Evolutionary conservation across 768 basidiomycete species (phyloP).

Genomic region (Tylopilus vinaceipallidus): DNA sequence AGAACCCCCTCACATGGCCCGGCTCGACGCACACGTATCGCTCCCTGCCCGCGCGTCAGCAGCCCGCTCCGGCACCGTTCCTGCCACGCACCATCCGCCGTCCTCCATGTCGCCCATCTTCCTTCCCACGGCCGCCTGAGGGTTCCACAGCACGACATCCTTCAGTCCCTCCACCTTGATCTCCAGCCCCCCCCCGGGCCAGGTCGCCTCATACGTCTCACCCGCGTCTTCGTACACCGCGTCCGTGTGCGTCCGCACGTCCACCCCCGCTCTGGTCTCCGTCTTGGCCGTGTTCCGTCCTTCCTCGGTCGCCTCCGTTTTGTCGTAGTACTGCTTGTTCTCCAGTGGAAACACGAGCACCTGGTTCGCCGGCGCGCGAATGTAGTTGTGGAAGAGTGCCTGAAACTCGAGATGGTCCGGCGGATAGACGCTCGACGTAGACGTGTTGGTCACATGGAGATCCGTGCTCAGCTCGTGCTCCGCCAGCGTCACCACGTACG

Average conservation of each 20-base stretch:
- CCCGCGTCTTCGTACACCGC: constrained; percentile 71
- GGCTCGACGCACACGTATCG: constrained; percentile 91
- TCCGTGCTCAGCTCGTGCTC: constrained; percentile 74
- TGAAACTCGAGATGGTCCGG: constrained; percentile 75
- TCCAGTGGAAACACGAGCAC: constrained; percentile 65
- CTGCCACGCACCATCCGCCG: constrained; percentile 68
- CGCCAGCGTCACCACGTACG: constrained; percentile 78
- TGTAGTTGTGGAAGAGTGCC: constrained; percentile 89
- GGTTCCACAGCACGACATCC: constrained; percentile 96
- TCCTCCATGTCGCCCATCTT: constrained; percentile 90
- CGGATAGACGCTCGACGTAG: constrained; percentile 36
- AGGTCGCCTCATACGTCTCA: constrained; percentile 53
- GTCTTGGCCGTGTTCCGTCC: constrained; percentile 47
- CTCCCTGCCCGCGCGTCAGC: constrained; percentile 49
- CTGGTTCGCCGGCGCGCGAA: constrained; percentile 59
- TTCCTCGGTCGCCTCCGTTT: constrained; percentile 61
- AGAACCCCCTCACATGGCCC: constrained; percentile 76
- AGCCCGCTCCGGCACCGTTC: background rate
- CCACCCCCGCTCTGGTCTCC: constrained; percentile 62
- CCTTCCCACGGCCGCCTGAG: constrained; percentile 61
- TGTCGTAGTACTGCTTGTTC: constrained; percentile 72
- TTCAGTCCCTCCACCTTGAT: constrained; percentile 57
- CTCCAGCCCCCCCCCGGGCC: constrained; percentile 55
- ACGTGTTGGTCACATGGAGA: constrained; percentile 77
- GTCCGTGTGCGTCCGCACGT: constrained; percentile 68